A percentile compares a stretch with the other conserved stretches of the same genome.
Conservation (phyloP, 2,329 filamentous ascomycete genomes). For the Chaetomium globosum region DNA sequence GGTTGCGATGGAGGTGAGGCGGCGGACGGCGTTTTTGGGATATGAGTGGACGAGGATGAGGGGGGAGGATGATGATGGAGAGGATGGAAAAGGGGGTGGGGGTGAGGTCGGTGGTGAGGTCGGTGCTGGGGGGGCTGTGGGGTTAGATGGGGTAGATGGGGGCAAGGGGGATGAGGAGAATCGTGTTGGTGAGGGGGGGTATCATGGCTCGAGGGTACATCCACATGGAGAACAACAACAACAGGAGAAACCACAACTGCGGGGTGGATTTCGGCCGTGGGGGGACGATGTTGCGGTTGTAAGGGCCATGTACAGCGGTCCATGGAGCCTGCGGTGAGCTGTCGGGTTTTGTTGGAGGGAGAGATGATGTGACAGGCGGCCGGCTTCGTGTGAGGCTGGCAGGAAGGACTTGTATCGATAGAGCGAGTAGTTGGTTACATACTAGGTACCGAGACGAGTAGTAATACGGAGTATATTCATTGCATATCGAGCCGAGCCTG, state of each 20-base stretch:
- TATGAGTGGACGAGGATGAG: constrained; percentile 75
- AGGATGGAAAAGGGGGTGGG: constrained; percentile 3
- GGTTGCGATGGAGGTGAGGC: constrained; percentile 76
- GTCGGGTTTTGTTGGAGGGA: neutral
- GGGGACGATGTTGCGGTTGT: constrained; percentile 29
- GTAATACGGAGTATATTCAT: constrained; percentile 23
- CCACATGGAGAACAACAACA: neutral
- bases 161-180: neutral
- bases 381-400: neutral
- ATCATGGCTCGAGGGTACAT: neutral
- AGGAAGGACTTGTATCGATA: constrained; percentile 11
- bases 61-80: neutral
- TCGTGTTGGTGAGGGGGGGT: neutral
- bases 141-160: neutral
- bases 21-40: constrained; percentile 80
- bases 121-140: neutral
- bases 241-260: neutral
- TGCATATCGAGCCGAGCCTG: neutral
- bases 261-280: constrained; percentile 22
- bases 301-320: constrained; percentile 33
- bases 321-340: constrained; percentile 33
- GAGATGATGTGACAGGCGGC: neutral
- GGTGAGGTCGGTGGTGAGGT: constrained; percentile 14
- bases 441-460: constrained; percentile 17
- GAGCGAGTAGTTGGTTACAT: constrained; percentile 22